Base-by-base conservation (phyloP, 2,329 filamentous ascomycete species). In the Colletotrichum noveboracense region DNA sequence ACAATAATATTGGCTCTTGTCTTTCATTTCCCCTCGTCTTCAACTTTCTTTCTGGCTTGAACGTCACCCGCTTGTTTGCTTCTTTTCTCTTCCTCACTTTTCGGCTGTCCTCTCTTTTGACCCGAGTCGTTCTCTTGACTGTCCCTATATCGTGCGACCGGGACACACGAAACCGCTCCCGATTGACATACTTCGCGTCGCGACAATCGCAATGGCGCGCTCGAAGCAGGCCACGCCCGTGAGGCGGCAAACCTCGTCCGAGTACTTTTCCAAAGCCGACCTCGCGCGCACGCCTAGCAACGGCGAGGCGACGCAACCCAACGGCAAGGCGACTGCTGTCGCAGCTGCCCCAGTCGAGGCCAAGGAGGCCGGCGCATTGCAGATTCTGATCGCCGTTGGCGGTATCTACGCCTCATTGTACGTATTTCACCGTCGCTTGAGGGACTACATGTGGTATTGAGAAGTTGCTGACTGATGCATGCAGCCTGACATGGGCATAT, bases 381-480 rank as follows among this genome's bases (percentile, higher is more conserved):
- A 98, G 84, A 91, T 98, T 71, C 86, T 96, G 65, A 91, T 98
- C 77, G 96, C 96, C 78, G 95, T 98, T n/a, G 93, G 93, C 8
- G 97, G 97, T 75, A 99, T 99, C 80, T 99, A 99, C 84, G 95
- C 94, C 43, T 98, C 96, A 43, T 99, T 99, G 96, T 98, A 91
- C 82, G 91, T 86, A 34, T 26, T 64, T 7, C n/a, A 13, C 8
- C 14, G 61, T 64, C 43, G 43, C 43, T 52, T 13, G n/a, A 52
- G 6, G 43, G n/a, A 13, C 43, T 52, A 5, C n/a, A 52, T 3
- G 1, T 13, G 43, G 6, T 21, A 7, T 52, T 6, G n/a, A 52
- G 12, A 21, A 24, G 0, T 7, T 52, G n/a, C n/a, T 28, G 61
- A 64, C 61, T 43, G 32, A 58, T 26, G 16, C 13, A 10, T 8